These are phyloP conservation scores for Solanum sitiens DNA, from an alignment of 257 asterid species.

Conservation along the genomic window DNA sequence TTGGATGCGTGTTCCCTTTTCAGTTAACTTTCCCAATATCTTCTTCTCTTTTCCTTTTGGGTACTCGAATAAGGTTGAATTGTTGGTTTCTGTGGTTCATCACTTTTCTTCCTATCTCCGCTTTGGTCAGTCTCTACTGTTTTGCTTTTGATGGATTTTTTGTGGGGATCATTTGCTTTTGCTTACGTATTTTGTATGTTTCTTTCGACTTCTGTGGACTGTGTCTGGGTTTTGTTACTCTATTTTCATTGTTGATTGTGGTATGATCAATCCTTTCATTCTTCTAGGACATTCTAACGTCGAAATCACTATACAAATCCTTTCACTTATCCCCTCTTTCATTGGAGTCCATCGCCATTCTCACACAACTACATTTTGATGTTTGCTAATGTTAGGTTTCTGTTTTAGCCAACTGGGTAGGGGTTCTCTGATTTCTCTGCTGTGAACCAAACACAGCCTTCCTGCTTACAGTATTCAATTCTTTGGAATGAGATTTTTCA, in stretches of 20 bases:
- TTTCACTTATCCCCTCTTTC: neutral
- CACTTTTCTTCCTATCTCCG: neutral
- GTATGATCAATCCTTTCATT: neutral
- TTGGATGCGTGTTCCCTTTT: neutral
- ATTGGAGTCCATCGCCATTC: neutral
- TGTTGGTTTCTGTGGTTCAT: neutral
- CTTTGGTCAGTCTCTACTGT: neutral
- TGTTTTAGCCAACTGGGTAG: neutral
- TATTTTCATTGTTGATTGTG: neutral
- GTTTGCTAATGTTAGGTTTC: neutral
- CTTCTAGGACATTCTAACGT: neutral
- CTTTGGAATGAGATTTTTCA: slow-evolving; percentile 30
- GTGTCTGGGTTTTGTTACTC: neutral
- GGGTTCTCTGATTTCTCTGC: neutral
- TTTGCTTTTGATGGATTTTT: too few species aligned
- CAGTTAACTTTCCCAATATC: neutral
- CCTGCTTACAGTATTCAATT: slow-evolving; percentile 20
- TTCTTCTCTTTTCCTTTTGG: neutral
- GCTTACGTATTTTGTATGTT: neutral
- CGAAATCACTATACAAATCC: neutral
- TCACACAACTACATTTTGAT: neutral
- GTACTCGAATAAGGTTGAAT: neutral
- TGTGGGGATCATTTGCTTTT: neutral
- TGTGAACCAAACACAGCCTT: slow-evolving; percentile 65
- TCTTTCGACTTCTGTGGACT: neutral